Evolutionary conservation across 192 early-diverging fungal genomes (phyloP), one percentile per base, ranked within the genome.

Genomic region (Lunasporangiospora selenospora): DNA sequence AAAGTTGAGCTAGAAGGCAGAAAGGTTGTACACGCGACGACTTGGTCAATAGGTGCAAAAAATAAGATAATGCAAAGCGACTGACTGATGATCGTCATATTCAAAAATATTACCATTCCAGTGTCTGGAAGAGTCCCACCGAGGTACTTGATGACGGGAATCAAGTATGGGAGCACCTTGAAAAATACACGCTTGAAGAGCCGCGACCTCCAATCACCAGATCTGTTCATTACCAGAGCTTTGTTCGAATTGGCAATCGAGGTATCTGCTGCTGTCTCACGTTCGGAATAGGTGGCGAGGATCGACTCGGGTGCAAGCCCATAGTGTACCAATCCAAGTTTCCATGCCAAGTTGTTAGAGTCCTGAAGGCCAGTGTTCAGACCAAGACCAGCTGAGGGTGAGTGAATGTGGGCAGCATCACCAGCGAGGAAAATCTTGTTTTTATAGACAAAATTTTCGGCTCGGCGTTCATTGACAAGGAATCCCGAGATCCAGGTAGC

Each of bases 321-420:
- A 4, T 67, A 67, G 16, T 80, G 32, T 2, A 76, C 80, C 16
- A 62, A 50, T 1, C 60, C 77, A 21, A 80, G 45, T 57, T 80
- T 82, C 81, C 81, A 82, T 1, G 67, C 78, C 31, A 82, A 11
- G 48, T 80, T 80, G 26, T 63, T 58, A 1, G 76, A 75, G 63
- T 82, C 81, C 3, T 70, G 64, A 7, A 80, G 30, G 11, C 81
- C 81, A 27, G 61, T 65, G 61, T 76, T 76, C 55, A 78, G 27
- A 0, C 81, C 81, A 50, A 66, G 66, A 16, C 78, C 81, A 12
- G 57, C 73, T 7, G 65, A 33, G 24, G 80, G 80, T 3, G 77
- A 65, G 12, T 58, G 71, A 2, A 58, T 50, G 55, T 82, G 77
- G 11, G 75, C 76, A 23, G 80, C 75, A 42, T 82, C 80, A 13